Base-by-base conservation (phyloP, 108 stramenopile genomes). In the Chaetoceros tenuissimus region DNA sequence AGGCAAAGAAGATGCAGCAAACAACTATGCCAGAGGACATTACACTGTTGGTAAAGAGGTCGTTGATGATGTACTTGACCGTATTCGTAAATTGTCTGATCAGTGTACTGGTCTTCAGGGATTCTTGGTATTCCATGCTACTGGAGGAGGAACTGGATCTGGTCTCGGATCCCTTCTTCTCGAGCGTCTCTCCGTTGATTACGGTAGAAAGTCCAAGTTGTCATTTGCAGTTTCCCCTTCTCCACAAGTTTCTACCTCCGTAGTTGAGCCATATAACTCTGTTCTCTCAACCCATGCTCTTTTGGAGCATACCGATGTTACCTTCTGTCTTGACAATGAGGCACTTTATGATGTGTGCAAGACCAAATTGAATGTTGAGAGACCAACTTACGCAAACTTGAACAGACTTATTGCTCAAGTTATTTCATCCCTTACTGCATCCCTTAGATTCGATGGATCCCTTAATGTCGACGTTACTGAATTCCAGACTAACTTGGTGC, bases 11-110 rank as follows among this genome's bases (percentile, higher is more conserved):
- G 97, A 97, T 68, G 97, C 97, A 28, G 97, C 96, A 66, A 98
- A 98, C 82, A 98, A 98, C 94, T 98, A 96, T 78, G 97, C 97
- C 68, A 95, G 95, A 76, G 97, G 97, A 59, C 97, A 98, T 84
- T 98, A 98, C 96, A 98, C 97, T 76, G 95, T 91, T 69, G 96
- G 97, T 69, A 97, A 92, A 87, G 97, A 97, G 73, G 86, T 95
- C 62, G 95, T 98, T 21, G 97, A 98, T 79, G 74, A 80, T 30
- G 96, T 98, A 62, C 86, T 98, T 63, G 97, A 98, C 75, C 93
- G 95, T 62, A 92, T 98, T 74, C 95, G 97, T 59, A 98, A 98
- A 92, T 72, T 97, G 31, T 95, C 97, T 19, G 97, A 98, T 73
- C 94, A 89, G 89, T 98, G 97, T 71, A 96, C 97, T 31, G 97